Conservation (phyloP, 2,329 filamentous ascomycete species). For the Catunica adiposa region DNA sequence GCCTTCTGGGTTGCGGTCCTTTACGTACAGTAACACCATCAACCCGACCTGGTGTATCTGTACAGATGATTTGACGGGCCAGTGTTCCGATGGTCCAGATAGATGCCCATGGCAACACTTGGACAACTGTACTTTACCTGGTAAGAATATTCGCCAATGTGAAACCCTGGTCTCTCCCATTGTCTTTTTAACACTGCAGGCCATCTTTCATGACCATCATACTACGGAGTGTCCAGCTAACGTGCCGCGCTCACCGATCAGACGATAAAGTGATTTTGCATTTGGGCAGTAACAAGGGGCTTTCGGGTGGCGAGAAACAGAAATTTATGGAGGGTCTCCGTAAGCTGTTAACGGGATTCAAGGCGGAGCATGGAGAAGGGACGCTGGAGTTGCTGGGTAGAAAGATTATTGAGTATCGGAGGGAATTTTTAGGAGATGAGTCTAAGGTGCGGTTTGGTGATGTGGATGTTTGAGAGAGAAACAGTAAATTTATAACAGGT, state of each 20-base stretch:
- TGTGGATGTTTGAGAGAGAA: constrained; percentile 8
- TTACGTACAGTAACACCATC: constrained; percentile 89
- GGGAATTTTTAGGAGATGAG: constrained; percentile 46
- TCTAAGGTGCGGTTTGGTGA: constrained; percentile 33
- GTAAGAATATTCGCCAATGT: constrained; percentile 39
- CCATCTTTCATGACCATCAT: background rate
- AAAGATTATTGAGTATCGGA: constrained; percentile 50
- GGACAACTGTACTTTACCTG: constrained; percentile 50
- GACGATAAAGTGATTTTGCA: constrained; percentile 60
- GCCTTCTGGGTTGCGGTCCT: constrained; percentile 62
- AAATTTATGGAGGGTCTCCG: constrained; percentile 47
- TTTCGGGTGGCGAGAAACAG: constrained; percentile 41
- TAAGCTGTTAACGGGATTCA: constrained; percentile 40
- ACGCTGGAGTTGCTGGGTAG: constrained; percentile 52
- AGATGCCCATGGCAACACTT: constrained; percentile 72
- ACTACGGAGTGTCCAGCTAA: constrained; percentile 5
- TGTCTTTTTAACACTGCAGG: background rate
- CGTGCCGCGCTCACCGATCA: constrained; percentile 20
- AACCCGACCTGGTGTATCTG: constrained; percentile 60
- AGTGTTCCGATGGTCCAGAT: constrained; percentile 48
- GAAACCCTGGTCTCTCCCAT: background rate
- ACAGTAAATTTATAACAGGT: background rate
- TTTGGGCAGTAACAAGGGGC: constrained; percentile 49
- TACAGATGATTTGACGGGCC: constrained; percentile 54
- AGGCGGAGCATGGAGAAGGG: constrained; percentile 38